A percentile compares a stretch with the other conserved stretches of the same genome.
Conservation (phyloP, 2,329 filamentous ascomycete species). For the Cladosporium sp. region DNA sequence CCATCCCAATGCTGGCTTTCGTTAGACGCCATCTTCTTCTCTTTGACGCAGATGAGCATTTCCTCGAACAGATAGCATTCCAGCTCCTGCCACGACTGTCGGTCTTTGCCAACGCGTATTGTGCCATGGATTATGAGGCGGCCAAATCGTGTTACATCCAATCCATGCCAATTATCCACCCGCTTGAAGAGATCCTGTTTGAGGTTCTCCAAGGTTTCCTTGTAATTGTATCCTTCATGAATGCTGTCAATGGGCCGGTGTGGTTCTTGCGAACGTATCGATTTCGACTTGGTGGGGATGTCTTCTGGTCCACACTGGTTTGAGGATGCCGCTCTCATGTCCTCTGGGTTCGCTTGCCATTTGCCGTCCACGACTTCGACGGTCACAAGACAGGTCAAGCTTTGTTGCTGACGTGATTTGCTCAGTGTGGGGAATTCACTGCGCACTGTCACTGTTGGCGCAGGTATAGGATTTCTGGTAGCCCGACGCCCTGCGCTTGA, state of each 20-base stretch:
- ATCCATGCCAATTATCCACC: constrained; percentile 98
- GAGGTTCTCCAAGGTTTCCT: constrained; percentile 72
- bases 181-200: constrained; percentile 78
- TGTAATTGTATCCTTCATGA: constrained; percentile 52
- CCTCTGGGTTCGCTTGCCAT: constrained; percentile 81
- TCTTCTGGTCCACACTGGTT: neutral
- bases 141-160: constrained; percentile 90
- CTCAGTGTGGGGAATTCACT: constrained; percentile 96
- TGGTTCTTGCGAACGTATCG: constrained; percentile 38
- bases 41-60: constrained; percentile 99
- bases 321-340: constrained; percentile 54
- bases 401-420: constrained; percentile 88
- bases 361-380: constrained; percentile 91
- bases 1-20: constrained; percentile 59
- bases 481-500: constrained; percentile 61
- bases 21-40: constrained; percentile 65
- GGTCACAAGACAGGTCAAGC: constrained; percentile 87
- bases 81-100: constrained; percentile 92
- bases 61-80: constrained; percentile 96
- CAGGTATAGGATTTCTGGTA: constrained; percentile 79
- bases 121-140: constrained; percentile 86
- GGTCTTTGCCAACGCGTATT: constrained; percentile 91
- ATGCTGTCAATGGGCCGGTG: constrained; percentile 44
- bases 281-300: neutral
- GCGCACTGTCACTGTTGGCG: constrained; percentile 86